phyloP scores from a whole-genome alignment of 805 yeast genomes.

The Hanseniaspora singularis region DNA sequence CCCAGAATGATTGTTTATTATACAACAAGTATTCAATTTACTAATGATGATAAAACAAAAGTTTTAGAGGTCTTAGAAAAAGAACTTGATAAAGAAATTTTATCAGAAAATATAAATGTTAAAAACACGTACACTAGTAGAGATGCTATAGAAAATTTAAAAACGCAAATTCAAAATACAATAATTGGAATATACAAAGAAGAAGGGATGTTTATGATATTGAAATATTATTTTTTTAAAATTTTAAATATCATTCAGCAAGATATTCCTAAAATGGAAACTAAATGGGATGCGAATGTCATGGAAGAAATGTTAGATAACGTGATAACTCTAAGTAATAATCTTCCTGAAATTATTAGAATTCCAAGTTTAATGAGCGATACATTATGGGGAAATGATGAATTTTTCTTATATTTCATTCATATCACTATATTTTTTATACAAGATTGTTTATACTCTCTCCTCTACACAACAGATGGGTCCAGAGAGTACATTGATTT shows the following conservation, averaged over 20 bases:
- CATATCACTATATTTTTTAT: conserved; percentile 8
- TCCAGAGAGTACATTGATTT: conserved; percentile 12
- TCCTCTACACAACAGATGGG: not conserved
- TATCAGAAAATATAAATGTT: not conserved
- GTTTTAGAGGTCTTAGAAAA: conserved; percentile 13
- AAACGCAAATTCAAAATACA: conserved; percentile 4
- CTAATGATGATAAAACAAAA: conserved; percentile 7
- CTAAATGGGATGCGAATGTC: not conserved
- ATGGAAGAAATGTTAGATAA: conserved; percentile 3
- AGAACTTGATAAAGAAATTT: not conserved
- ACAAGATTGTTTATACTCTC: conserved; percentile 2
- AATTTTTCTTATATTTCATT: conserved; percentile 8
- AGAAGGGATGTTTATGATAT: conserved; percentile 1
- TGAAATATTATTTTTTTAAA: conserved; percentile 12
- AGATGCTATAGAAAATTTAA: not conserved
- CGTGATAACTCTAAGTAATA: conserved; percentile 1
- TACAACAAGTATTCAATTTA: conserved; percentile 16
- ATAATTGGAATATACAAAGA: conserved; percentile 10
- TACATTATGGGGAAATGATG: conserved; percentile 8
- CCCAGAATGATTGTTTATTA: conserved; percentile 18
- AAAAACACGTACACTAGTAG: not conserved
- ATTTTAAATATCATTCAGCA: conserved; percentile 5
- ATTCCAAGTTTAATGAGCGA: not conserved
- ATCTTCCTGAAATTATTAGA: conserved; percentile 5
- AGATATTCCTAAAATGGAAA: conserved; percentile 1